Conservation (phyloP, 192 early-diverging fungal genomes). For the Phycomyces blakesleeanus region DNA sequence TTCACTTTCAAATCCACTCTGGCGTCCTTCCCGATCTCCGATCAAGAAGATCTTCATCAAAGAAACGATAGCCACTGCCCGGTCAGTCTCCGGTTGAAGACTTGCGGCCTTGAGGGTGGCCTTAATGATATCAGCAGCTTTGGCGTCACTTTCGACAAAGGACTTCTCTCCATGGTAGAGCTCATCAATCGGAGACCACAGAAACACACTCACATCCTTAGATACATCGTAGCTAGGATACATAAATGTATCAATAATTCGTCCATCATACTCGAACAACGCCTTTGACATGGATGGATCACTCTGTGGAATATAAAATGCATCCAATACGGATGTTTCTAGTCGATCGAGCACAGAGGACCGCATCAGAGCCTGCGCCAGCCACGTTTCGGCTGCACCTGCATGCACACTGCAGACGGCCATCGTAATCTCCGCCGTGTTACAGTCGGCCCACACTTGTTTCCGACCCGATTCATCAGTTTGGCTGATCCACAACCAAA, state of each 20-base stretch:
- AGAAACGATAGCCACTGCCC: constrained; percentile 10
- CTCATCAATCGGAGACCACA: constrained; percentile 34
- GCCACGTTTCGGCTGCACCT: constrained; percentile 15
- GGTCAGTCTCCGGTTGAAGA: neutral
- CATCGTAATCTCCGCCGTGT: neutral
- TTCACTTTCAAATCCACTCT: constrained; percentile 14
- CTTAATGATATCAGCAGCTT: neutral
- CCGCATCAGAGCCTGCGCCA: constrained; percentile 11
- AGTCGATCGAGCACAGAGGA: constrained; percentile 3
- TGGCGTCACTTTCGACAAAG: constrained; percentile 1
- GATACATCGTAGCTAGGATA: constrained; percentile 3
- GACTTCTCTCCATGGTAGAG: constrained; percentile 35
- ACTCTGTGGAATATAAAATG: constrained; percentile 17
- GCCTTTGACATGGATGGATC: constrained; percentile 9
- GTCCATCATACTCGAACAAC: constrained; percentile 21
- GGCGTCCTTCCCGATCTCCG: constrained; percentile 30
- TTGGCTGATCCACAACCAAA: constrained; percentile 20
- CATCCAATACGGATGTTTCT: neutral
- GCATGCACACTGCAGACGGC: constrained; percentile 1
- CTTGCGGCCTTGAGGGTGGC: neutral
- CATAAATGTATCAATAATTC: constrained; percentile 10
- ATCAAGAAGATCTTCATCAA: constrained; percentile 36
- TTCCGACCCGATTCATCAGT: constrained; percentile 6
- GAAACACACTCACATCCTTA: constrained; percentile 12
- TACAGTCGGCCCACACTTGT: neutral